Evolutionary conservation across 208 protist species (phyloP).

Genomic region (Phytomonas sp.): DNA sequence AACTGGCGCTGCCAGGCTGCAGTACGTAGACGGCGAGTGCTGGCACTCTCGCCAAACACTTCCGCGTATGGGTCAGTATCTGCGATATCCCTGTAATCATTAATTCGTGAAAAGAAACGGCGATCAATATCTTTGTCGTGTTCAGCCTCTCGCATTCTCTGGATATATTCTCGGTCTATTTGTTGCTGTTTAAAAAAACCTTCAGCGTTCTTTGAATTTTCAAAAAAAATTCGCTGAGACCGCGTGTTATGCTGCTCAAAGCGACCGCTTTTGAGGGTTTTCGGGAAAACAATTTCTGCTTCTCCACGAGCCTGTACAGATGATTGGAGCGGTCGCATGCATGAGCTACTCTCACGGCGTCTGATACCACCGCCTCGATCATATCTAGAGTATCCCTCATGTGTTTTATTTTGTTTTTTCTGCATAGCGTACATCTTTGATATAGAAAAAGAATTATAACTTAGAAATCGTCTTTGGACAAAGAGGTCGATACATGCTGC

Average conservation of each 20-base stretch:
- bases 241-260: constrained; percentile 51
- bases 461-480: not conserved
- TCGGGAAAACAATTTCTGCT: constrained; percentile 46
- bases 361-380: not conserved
- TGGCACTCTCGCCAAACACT: constrained; percentile 53
- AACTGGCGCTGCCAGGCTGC: constrained; percentile 84
- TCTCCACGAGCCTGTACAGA: constrained; percentile 34
- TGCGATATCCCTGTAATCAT: constrained; percentile 71
- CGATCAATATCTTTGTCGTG: constrained; percentile 27
- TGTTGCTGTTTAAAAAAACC: constrained; percentile 33
- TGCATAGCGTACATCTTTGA: constrained; percentile 3
- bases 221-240: constrained; percentile 50
- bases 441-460: not conserved
- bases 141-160: constrained; percentile 29
- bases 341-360: not conserved
- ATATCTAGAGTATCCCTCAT: not conserved
- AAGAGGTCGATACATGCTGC: not conserved
- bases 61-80: constrained; percentile 63
- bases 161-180: constrained; percentile 34
- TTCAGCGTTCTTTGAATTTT: constrained; percentile 22
- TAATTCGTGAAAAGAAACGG: constrained; percentile 49
- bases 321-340: constrained; percentile 33
- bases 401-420: constrained; percentile 8
- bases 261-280: constrained; percentile 72
- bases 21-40: constrained; percentile 47